Base-by-base conservation (phyloP, 768 basidiomycete species). In the Calocera cornea region DNA sequence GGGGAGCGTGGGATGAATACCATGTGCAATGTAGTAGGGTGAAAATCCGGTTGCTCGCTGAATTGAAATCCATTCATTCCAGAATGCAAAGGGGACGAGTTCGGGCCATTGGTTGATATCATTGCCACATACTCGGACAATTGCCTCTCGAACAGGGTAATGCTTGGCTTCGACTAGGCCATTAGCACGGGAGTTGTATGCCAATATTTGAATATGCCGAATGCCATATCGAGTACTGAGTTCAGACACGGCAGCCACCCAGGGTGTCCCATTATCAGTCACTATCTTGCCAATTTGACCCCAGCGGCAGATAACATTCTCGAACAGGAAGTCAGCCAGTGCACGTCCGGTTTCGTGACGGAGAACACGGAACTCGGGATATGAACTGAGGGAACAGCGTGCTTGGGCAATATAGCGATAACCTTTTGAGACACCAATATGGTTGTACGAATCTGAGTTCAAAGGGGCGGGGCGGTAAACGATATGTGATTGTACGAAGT, bases 221-320 rank as follows among this genome's bases (percentile, higher is more conserved):
- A 83, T 80, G 8, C 68, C 65, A 50, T 79, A 79, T 27, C 70
- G 72, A 17, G 73, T 40, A 0, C 64, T n/a, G 1, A 79, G 72
- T 63, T 70, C 70, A 0, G 71, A 44, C 1, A 77, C 67, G 17
- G 73, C 72, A 0, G 71, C 68, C 1, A 78, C 60, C 40, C 78
- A 75, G 0, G 74, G 74, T 0, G 75, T 69, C 0, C 78, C 74
- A 69, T 83, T 83, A 68, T 83, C 81, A 0, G 77, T 80, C 0
- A 82, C 75, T 17, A 83, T 78, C 22, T 78, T 72, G 0, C 17
- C 22, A 0, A 80, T 22, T 19, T 75, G 73, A 1, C 80, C 81
- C 80, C 80, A 82, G 19, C 75, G 65, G 68, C 76, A 80, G 16
- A 79, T 64, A 3, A 79, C 64, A 29, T 80, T 75, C 65, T 79